phyloP scores from a whole-genome alignment of 768 basidiomycete species.

The Lyophyllum shimeji region DNA sequence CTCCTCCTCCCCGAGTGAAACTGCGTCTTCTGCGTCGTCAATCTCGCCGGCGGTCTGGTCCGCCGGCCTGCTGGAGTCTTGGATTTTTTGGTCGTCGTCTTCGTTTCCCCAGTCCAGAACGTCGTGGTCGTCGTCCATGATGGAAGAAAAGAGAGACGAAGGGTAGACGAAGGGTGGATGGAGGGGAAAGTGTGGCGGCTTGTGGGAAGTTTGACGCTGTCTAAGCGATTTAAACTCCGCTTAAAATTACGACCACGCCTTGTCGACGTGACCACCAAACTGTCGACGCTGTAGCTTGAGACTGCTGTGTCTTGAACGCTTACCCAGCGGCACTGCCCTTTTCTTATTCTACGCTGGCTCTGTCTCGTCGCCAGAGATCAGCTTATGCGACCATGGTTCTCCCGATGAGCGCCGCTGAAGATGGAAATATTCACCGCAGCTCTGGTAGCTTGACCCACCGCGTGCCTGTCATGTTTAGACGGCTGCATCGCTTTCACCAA shows the following conservation, averaged over 20 bases:
- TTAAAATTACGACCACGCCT: constrained; percentile 13
- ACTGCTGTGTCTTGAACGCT: neutral
- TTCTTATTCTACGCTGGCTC: constrained; percentile 32
- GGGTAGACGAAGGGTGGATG: constrained; percentile 19
- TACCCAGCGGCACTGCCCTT: neutral
- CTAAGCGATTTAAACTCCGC: constrained; percentile 15
- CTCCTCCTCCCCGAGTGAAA: constrained; percentile 74
- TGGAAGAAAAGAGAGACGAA: constrained; percentile 16
- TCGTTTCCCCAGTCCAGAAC: constrained; percentile 67
- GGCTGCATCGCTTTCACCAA: constrained; percentile 80
- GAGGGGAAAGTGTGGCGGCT: constrained; percentile 5
- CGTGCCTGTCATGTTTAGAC: constrained; percentile 77
- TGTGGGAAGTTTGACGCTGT: constrained; percentile 11
- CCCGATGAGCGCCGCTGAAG: constrained; percentile 40
- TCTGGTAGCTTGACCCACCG: constrained; percentile 48
- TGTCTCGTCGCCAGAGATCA: constrained; percentile 34
- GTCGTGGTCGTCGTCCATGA: constrained; percentile 69
- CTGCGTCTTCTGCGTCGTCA: constrained; percentile 55
- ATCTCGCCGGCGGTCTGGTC: constrained; percentile 34
- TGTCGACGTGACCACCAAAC: constrained; percentile 19
- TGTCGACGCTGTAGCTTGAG: neutral
- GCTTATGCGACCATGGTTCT: constrained; percentile 38
- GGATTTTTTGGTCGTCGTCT: constrained; percentile 38
- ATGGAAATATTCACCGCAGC: constrained; percentile 33
- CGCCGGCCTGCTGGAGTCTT: constrained; percentile 20